Evolutionary conservation across 345 rosid genomes (phyloP).

Genomic region (Noccaea caerulescens): DNA sequence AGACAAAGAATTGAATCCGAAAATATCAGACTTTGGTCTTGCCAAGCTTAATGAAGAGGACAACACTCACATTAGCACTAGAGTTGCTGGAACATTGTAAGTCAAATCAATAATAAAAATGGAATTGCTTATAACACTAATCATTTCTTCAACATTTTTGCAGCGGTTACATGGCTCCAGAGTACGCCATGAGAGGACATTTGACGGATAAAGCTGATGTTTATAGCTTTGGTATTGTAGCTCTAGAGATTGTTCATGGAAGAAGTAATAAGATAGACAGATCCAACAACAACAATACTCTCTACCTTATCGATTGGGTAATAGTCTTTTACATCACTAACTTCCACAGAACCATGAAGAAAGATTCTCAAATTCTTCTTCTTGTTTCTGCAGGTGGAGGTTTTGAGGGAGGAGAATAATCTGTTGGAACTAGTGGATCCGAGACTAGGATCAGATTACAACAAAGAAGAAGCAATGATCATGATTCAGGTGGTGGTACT

Average conservation of each 20-base stretch:
- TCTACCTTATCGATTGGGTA: slow-evolving; percentile 52
- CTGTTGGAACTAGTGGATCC: slow-evolving; percentile 52
- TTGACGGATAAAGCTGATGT: slow-evolving; percentile 49
- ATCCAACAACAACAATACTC: slow-evolving; percentile 25
- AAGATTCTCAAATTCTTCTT: background rate
- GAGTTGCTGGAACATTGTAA: slow-evolving; percentile 53
- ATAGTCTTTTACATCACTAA: background rate
- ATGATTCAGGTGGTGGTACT: slow-evolving; percentile 51
- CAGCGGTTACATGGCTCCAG: slow-evolving; percentile 56
- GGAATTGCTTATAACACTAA: no score
- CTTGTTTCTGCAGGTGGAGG: slow-evolving; percentile 39
- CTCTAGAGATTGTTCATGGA: slow-evolving; percentile 50
- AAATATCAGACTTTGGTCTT: slow-evolving; percentile 53
- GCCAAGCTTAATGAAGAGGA: slow-evolving; percentile 53
- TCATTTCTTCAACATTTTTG: background rate
- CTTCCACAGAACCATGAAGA: background rate
- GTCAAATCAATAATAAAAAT: background rate
- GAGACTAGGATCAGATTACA: slow-evolving; percentile 45
- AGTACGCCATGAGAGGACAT: slow-evolving; percentile 52
- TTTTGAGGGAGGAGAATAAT: slow-evolving; percentile 45
- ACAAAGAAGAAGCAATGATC: slow-evolving; percentile 47
- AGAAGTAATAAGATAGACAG: slow-evolving; percentile 42
- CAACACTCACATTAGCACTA: slow-evolving; percentile 51
- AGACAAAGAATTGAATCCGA: slow-evolving; percentile 42
- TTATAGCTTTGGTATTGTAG: slow-evolving; percentile 51